Evolutionary conservation across 805 yeast genomes (phyloP).

Genomic region (Candida ficus): DNA sequence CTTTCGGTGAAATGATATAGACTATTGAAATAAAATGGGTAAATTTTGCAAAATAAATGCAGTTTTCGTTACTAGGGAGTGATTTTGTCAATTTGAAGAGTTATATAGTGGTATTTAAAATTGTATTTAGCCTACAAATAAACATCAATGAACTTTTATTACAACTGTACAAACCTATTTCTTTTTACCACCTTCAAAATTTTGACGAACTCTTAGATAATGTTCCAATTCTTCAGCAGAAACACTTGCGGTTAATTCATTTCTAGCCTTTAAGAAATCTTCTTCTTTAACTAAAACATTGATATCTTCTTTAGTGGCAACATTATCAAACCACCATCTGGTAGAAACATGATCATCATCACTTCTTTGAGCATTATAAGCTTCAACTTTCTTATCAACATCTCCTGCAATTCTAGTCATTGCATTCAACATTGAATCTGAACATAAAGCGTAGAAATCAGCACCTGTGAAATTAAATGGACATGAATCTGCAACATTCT

Average conservation of each 20-base stretch:
- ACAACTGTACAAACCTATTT: slow-evolving; percentile 14
- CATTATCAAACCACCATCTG: slow-evolving; percentile 87
- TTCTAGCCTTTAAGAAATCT: slow-evolving; percentile 76
- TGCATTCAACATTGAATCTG: slow-evolving; percentile 94
- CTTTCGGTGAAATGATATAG: neutral
- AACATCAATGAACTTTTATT: slow-evolving; percentile 9
- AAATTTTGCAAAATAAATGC: neutral
- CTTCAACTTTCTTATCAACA: slow-evolving; percentile 60
- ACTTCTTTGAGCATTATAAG: slow-evolving; percentile 40
- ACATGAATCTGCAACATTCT: slow-evolving; percentile 58
- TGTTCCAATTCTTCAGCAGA: slow-evolving; percentile 83
- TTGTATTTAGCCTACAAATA: too few relatives aligned
- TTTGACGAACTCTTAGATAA: slow-evolving; percentile 70
- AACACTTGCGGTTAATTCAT: slow-evolving; percentile 75
- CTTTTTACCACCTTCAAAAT: slow-evolving; percentile 63
- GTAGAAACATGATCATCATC: slow-evolving; percentile 45
- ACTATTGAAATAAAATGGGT: neutral
- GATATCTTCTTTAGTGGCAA: slow-evolving; percentile 62
- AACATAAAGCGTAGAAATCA: slow-evolving; percentile 92
- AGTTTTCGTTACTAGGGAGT: neutral
- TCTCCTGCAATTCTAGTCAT: slow-evolving; percentile 84
- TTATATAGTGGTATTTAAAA: too few relatives aligned
- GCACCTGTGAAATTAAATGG: slow-evolving; percentile 96
- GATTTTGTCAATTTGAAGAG: neutral
- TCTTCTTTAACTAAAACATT: slow-evolving; percentile 61